Evolutionary conservation across 192 early-diverging fungal genomes (phyloP), one percentile per base, ranked within the genome.

Genomic region (Backusella macrospora): DNA sequence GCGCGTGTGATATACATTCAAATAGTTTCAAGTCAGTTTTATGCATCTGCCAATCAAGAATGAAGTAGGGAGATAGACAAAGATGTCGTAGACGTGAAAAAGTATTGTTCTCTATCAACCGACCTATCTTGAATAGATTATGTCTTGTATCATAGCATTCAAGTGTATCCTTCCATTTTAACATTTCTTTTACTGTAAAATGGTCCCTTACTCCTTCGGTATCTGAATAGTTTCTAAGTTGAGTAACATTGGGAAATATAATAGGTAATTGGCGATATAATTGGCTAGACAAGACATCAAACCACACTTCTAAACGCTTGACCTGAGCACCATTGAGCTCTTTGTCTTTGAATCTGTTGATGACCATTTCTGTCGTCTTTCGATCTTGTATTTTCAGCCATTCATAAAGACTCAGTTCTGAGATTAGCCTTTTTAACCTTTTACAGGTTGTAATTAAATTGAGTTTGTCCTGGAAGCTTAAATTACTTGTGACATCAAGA

Each of bases 81-180:
- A 59, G 7, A 23, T 59, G 26, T 6, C 12, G 23, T 59, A 59
- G 10, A 0, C 26, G 18, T 1, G 52, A 59, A 13, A 59, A 59
- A 23, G 23, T 10, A 12, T 59, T 59, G 9, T 23, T 59, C 12
- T 59, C 21, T 4, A 59, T 8, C 52, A 59, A 26, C 3, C 52
- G 21, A 59, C 7, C 52, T 59, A 59, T 4, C 12, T 59, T 59
- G 23, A 59, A 59, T 2, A 59, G 23, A 3, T 23, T 9, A 9
- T 59, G 21, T 0, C 52, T 8, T 13, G 10, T 12, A 59, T 59
- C 52, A 12, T 59, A 59, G 23, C 26, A 26, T 12, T 26, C 21
- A 59, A 59, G 52, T 13, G 52, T 59, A 26, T 59, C 52, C 23
- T 13, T 59, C 52, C 52, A 59, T 59, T 59, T 59, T 26, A 59